Evolutionary conservation across 495 filamentous ascomycete genomes (phyloP), one percentile per base, ranked within the genome.

Genomic region (Bryoglossum gracile): DNA sequence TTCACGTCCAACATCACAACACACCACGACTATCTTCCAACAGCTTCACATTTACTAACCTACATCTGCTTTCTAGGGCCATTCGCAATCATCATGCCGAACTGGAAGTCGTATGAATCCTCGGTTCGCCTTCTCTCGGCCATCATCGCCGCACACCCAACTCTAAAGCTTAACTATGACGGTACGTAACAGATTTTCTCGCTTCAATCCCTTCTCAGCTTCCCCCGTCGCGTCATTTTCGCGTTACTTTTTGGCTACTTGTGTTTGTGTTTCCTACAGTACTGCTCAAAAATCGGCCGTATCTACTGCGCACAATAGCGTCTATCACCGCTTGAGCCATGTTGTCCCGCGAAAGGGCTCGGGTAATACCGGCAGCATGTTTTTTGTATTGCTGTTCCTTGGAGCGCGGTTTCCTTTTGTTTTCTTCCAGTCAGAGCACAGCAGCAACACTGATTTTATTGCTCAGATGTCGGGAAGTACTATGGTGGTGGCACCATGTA

Each of bases 51-150:
- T n/a, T n/a, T n/a, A n/a, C n/a, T n/a, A n/a, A n/a, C n/a, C n/a
- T n/a, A n/a, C n/a, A n/a, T n/a, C n/a, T n/a, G n/a, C n/a, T n/a
- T n/a, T n/a, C n/a, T n/a, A n/a, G n/a, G n/a, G n/a, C n/a, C n/a
- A n/a, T n/a, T n/a, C n/a, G n/a, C n/a, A n/a, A n/a, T n/a, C 40
- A 66, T 35, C 8, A 72, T 69, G 65, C 57, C 67, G 2, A 75
- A 74, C 43, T 78, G 75, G 58, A 68, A 65, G 25, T 67, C 59
- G 11, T 72, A 68, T 54, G 74, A 77, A 57, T 58, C 65, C 0
- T 66, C 66, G 48, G 60, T 63, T 5, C 71, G 75, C 23, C 66
- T 78, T 3, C 59, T 78, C 0, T 68, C 71, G 3, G 75, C 75
- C 3, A 52, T 77, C n/a, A 43, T 78, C 1, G 74, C 71, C 0